Percentiles rank a stretch among this genome's conserved stretches.
These are phyloP conservation scores for Ogataea neopini DNA, from an alignment of 805 yeast species.

Conservation along the genomic window DNA sequence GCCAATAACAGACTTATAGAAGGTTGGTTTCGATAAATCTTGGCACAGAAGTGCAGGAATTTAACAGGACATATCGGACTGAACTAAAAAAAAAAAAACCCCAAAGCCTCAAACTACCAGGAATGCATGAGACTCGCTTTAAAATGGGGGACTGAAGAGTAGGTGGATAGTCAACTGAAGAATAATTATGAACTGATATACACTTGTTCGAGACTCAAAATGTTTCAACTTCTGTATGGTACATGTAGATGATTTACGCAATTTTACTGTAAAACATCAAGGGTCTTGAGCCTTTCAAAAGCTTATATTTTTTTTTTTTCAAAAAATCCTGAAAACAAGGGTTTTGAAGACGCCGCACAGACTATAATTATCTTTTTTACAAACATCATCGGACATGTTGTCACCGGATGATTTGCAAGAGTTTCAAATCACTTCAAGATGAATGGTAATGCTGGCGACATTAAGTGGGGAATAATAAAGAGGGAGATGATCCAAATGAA, in stretches of 20 bases:
- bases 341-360: not conserved
- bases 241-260: too few species aligned
- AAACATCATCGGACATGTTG: not conserved
- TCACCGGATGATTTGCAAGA: not conserved
- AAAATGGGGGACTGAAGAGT: too few species aligned
- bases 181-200: too few species aligned
- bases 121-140: not conserved
- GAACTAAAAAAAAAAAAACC: not conserved
- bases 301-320: not conserved
- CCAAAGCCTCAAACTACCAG: not conserved
- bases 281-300: not conserved
- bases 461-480: not conserved
- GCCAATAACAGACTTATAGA: not conserved
- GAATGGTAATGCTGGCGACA: not conserved
- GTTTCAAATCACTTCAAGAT: not conserved
- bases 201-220: too few species aligned
- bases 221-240: too few species aligned
- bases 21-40: not conserved
- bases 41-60: not conserved
- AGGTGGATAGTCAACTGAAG: too few species aligned
- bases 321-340: not conserved
- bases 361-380: not conserved
- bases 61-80: not conserved
- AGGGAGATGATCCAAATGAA: not conserved
- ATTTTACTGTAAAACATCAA: not conserved